These are phyloP conservation scores for Rhodosporidiobolus sp. DNA, from an alignment of 768 basidiomycete genomes.

Conservation along the genomic window DNA sequence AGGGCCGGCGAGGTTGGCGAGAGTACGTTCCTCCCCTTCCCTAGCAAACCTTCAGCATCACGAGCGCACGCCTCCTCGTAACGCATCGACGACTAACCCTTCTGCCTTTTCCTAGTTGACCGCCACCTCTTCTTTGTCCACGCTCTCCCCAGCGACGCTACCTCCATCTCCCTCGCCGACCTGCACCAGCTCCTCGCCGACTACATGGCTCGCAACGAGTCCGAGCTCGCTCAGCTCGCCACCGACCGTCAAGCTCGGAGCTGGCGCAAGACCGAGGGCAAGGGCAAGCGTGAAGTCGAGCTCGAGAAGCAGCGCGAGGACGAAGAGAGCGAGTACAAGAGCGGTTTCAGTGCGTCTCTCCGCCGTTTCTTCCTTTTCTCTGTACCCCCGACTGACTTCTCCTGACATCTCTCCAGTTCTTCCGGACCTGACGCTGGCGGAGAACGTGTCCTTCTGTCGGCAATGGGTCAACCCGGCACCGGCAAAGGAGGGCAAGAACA, in stretches of 20 bases:
- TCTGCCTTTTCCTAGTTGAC: slow-evolving; percentile 15
- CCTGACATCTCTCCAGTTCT: slow-evolving; percentile 14
- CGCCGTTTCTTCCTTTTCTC: not conserved
- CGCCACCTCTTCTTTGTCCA: slow-evolving; percentile 36
- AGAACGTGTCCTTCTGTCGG: slow-evolving; percentile 36
- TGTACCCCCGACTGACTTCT: not conserved
- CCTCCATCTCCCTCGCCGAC: slow-evolving; percentile 33
- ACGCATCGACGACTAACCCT: not conserved
- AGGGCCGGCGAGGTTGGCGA: slow-evolving; percentile 20
- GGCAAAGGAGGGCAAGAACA: slow-evolving; percentile 18
- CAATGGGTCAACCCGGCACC: slow-evolving; percentile 35
- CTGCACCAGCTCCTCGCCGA: slow-evolving; percentile 30
- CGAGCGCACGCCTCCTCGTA: not conserved
- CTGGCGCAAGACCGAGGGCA: slow-evolving; percentile 38
- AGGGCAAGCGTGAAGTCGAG: slow-evolving; percentile 37
- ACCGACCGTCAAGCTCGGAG: slow-evolving; percentile 22
- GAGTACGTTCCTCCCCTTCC: not conserved
- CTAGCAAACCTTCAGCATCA: not conserved
- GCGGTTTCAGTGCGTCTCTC: slow-evolving; percentile 26
- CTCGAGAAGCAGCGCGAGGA: slow-evolving; percentile 23
- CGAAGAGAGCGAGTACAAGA: slow-evolving; percentile 31
- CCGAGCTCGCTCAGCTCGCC: slow-evolving; percentile 23
- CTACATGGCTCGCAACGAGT: slow-evolving; percentile 37
- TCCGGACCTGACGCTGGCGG: slow-evolving; percentile 32
- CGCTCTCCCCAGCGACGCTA: slow-evolving; percentile 22